These are phyloP conservation scores for Flammula alnicola DNA, from an alignment of 1,284 basidiomycete species.

Conservation along the genomic window DNA sequence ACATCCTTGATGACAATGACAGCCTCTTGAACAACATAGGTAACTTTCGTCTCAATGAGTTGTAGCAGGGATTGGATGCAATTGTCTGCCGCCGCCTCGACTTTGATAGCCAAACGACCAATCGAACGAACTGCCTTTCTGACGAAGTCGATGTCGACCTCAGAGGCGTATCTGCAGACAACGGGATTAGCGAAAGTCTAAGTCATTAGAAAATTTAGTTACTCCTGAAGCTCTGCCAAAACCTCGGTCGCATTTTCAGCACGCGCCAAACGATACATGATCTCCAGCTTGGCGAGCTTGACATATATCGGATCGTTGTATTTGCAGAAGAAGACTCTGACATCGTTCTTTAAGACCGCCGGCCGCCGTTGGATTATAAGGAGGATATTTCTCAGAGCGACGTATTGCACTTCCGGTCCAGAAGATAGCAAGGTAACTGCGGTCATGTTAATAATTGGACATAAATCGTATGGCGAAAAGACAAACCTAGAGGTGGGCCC, in stretches of 20 bases:
- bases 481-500: conserved; percentile 90
- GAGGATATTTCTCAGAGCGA: conserved; percentile 95
- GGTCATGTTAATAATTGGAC: background rate
- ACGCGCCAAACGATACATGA: conserved; percentile 94
- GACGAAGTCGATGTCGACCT: conserved; percentile 98
- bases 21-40: conserved; percentile 97
- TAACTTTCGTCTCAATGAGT: conserved; percentile 92
- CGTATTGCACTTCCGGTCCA: conserved; percentile 98
- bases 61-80: conserved; percentile 90
- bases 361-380: conserved; percentile 96
- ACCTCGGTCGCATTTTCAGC: conserved; percentile 93
- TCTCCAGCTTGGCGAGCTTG: conserved; percentile 97
- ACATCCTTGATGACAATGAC: conserved; percentile 98
- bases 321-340: conserved; percentile 99
- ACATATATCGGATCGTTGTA: conserved; percentile 99
- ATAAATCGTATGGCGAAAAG: background rate
- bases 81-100: conserved; percentile 85
- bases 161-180: conserved; percentile 85
- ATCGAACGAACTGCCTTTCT: conserved; percentile 97
- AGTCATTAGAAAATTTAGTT: conserved; percentile 32
- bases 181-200: conserved; percentile 11
- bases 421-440: conserved; percentile 93
- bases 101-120: conserved; percentile 96
- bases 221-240: conserved; percentile 94
- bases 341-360: conserved; percentile 92